These are phyloP conservation scores for Tuber borchii DNA, from an alignment of 495 filamentous ascomycete species.

Conservation along the genomic window DNA sequence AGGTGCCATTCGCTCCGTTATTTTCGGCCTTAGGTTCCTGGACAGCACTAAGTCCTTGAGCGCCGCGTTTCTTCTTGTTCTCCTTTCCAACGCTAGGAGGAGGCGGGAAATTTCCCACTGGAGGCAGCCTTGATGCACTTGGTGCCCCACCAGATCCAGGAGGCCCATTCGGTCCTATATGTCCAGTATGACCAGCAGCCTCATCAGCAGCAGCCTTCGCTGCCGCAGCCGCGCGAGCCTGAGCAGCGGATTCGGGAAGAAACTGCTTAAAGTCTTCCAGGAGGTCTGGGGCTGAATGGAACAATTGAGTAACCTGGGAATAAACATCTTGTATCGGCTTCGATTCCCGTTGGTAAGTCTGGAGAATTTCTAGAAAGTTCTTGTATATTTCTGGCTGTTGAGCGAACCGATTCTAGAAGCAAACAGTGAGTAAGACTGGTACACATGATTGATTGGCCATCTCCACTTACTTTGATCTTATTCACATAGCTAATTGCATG, in stretches of 20 bases:
- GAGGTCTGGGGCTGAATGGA: constrained; percentile 89
- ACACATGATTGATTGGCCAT: background rate
- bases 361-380: constrained; percentile 95
- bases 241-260: constrained; percentile 89
- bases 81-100: constrained; percentile 72
- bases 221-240: constrained; percentile 66
- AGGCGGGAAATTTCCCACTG: constrained; percentile 86
- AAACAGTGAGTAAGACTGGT: constrained; percentile 9
- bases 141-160: constrained; percentile 49
- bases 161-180: constrained; percentile 49
- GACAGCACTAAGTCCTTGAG: constrained; percentile 14
- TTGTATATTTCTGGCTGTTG: constrained; percentile 97
- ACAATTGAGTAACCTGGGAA: constrained; percentile 89
- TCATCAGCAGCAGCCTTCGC: constrained; percentile 63
- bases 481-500: constrained; percentile 99
- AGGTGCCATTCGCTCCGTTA: constrained; percentile 16
- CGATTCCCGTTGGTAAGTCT: constrained; percentile 96
- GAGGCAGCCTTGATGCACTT: constrained; percentile 71
- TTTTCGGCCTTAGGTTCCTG: constrained; percentile 37
- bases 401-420: constrained; percentile 81
- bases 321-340: constrained; percentile 99
- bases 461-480: constrained; percentile 81
- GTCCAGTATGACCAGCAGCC: constrained; percentile 48
- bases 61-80: constrained; percentile 67
- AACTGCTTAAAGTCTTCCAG: constrained; percentile 99